Percentiles rank a stretch among this genome's conserved stretches.
Evolutionary conservation across 495 filamentous ascomycete species (phyloP).

Genomic region (Tuber borchii): DNA sequence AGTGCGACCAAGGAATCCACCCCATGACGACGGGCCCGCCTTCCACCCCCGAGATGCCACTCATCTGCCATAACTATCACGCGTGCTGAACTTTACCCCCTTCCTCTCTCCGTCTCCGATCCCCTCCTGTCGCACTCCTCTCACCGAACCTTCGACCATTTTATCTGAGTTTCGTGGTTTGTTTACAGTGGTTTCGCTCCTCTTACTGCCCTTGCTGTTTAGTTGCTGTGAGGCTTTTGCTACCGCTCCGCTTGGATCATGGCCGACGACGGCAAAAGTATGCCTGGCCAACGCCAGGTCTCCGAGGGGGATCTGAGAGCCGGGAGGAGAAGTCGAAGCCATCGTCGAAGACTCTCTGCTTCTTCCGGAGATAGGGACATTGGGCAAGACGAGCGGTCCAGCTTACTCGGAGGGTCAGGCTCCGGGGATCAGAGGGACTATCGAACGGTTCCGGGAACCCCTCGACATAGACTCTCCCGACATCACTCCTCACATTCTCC

Average conservation of each 20-base stretch:
- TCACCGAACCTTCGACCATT: neutral
- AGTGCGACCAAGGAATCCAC: neutral
- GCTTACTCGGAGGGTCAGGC: constrained; percentile 27
- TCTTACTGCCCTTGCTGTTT: neutral
- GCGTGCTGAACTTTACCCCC: constrained; percentile 19
- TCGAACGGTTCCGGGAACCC: constrained; percentile 32
- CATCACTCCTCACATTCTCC: constrained; percentile 29
- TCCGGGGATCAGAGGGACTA: constrained; percentile 31
- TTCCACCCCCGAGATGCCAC: constrained; percentile 21
- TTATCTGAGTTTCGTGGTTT: neutral
- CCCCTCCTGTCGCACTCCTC: constrained; percentile 21
- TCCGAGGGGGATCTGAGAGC: constrained; percentile 29
- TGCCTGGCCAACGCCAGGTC: constrained; percentile 13
- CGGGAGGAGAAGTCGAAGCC: constrained; percentile 26
- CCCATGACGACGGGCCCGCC: constrained; percentile 29
- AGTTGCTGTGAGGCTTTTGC: neutral
- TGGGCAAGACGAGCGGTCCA: constrained; percentile 35
- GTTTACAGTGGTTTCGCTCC: neutral
- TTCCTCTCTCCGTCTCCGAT: constrained; percentile 11
- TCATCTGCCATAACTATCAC: constrained; percentile 24
- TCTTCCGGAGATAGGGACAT: constrained; percentile 34
- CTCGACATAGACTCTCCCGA: constrained; percentile 36
- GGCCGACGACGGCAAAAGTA: neutral
- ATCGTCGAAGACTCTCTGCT: constrained; percentile 33
- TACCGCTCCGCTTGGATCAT: neutral